Percentiles rank a stretch among this genome's conserved stretches.
phyloP scores from a whole-genome alignment of 2,329 filamentous ascomycete genomes.

The Lecanicillium sp. region DNA sequence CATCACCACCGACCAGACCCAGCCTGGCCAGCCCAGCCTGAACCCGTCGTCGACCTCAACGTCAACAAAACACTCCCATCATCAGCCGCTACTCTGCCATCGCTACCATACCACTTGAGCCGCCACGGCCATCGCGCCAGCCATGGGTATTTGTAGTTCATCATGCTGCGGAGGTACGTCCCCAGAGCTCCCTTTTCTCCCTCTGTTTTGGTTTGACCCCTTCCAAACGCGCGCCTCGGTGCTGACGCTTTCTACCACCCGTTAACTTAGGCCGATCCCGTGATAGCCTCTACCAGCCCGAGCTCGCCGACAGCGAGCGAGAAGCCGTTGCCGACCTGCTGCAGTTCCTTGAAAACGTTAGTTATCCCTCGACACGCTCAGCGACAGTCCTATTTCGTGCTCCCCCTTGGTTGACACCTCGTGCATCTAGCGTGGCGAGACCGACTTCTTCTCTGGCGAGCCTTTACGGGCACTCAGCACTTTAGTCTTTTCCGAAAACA shows the following conservation, averaged over 20 bases:
- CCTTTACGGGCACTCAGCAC: slow-evolving; percentile 90
- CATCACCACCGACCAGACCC: neutral
- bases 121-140: slow-evolving; percentile 14
- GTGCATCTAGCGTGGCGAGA: slow-evolving; percentile 74
- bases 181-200: neutral
- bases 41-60: slow-evolving; percentile 5
- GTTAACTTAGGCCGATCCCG: slow-evolving; percentile 73
- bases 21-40: slow-evolving; percentile 2
- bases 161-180: slow-evolving; percentile 45
- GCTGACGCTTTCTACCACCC: slow-evolving; percentile 9
- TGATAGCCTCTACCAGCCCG: slow-evolving; percentile 77
- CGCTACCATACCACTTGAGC: slow-evolving; percentile 5
- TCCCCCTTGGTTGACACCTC: slow-evolving; percentile 2
- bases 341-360: slow-evolving; percentile 92
- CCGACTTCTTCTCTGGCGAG: slow-evolving; percentile 96
- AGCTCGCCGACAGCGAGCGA: slow-evolving; percentile 89
- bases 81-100: slow-evolving; percentile 1
- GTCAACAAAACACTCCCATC: slow-evolving; percentile 7
- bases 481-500: slow-evolving; percentile 96
- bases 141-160: slow-evolving; percentile 57
- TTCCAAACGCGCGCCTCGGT: slow-evolving; percentile 3
- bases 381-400: too few relatives aligned
- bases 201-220: neutral
- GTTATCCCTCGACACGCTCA: too few relatives aligned
- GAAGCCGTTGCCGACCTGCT: slow-evolving; percentile 94